phyloP scores from a whole-genome alignment of 2,329 filamentous ascomycete genomes.

The Rhynchosporium graminicola region DNA sequence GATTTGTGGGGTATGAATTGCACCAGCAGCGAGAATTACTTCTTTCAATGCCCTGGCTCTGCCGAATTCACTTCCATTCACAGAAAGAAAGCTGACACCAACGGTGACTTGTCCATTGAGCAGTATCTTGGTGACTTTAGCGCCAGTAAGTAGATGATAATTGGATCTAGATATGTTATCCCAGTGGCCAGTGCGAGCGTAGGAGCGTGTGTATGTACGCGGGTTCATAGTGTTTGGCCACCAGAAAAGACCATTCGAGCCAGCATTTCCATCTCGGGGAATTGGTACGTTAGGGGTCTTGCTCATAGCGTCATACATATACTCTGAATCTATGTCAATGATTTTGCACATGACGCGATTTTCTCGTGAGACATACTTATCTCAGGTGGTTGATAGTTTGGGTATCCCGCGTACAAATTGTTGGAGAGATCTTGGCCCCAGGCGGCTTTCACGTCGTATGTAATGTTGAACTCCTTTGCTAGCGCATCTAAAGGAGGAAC shows the following conservation, averaged over 20 bases:
- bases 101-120: neutral
- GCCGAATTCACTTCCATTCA: neutral
- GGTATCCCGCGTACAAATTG: neutral
- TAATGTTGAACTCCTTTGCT: neutral
- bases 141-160: neutral
- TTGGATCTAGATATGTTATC: neutral
- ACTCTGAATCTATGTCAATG: neutral
- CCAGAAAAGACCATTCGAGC: neutral
- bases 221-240: neutral
- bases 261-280: neutral
- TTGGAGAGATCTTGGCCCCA: neutral
- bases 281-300: neutral
- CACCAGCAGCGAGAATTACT: constrained; percentile 43
- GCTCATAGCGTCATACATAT: neutral
- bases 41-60: constrained; percentile 35
- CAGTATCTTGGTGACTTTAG: neutral
- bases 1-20: constrained; percentile 32
- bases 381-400: constrained; percentile 2
- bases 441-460: neutral
- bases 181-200: neutral
- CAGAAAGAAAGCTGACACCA: neutral
- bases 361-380: neutral
- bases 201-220: neutral
- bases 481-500: neutral
- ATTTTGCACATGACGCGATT: neutral